A percentile compares a stretch with the other conserved stretches of the same genome.
These are phyloP conservation scores for Apocynum venetum DNA, from an alignment of 257 asterid species.

Conservation along the genomic window DNA sequence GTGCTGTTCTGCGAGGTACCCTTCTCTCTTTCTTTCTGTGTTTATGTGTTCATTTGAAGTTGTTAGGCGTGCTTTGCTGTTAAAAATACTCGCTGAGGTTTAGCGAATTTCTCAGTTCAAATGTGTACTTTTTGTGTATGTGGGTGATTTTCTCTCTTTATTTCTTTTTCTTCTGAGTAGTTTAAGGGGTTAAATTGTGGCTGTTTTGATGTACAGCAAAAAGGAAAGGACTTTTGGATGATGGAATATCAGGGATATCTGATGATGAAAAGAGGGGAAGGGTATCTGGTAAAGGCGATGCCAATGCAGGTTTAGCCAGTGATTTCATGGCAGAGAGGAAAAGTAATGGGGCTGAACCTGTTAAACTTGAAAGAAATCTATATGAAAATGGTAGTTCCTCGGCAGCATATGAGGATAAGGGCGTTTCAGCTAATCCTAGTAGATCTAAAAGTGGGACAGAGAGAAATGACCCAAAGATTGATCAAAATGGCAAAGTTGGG, in stretches of 20 bases:
- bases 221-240: slow-evolving; percentile 48
- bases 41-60: not conserved
- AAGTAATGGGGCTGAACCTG: slow-evolving; percentile 25
- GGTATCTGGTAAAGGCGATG: slow-evolving; percentile 35
- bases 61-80: not conserved
- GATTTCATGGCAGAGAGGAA: slow-evolving; percentile 39
- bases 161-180: not conserved
- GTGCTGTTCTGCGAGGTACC: slow-evolving; percentile 78
- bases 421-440: slow-evolving; percentile 29
- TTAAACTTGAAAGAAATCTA: slow-evolving; percentile 22
- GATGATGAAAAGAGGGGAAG: slow-evolving; percentile 33
- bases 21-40: slow-evolving; percentile 6
- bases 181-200: slow-evolving; percentile 12
- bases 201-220: slow-evolving; percentile 50
- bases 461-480: slow-evolving; percentile 25
- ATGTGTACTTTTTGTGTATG: not conserved
- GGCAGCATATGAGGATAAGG: slow-evolving; percentile 37
- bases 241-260: slow-evolving; percentile 42
- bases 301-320: slow-evolving; percentile 23
- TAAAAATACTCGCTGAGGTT: not conserved
- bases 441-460: slow-evolving; percentile 39
- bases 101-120: slow-evolving; percentile 1
- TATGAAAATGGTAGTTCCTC: slow-evolving; percentile 32
- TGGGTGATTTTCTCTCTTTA: not conserved
- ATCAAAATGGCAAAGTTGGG: slow-evolving; percentile 28